Evolutionary conservation across 768 basidiomycete genomes (phyloP).

Genomic region (Artomyces pyxidatus): DNA sequence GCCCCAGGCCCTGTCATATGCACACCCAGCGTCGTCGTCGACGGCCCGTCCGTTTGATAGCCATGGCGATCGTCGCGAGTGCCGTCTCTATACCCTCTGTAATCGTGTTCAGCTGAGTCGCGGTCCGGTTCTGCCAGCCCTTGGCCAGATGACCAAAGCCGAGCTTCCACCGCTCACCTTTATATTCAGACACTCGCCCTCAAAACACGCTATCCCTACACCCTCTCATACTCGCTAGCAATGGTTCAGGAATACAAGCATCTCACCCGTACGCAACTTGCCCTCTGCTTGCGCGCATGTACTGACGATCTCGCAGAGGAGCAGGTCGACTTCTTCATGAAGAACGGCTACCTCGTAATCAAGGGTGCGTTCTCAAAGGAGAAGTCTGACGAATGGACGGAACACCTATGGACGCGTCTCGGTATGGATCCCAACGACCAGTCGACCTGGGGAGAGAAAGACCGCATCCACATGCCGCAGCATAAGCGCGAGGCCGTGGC

Average conservation of each 20-base stretch:
- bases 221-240: neutral
- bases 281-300: neutral
- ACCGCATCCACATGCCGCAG: slow-evolving; percentile 49
- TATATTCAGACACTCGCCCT: neutral
- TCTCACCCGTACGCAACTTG: slow-evolving; percentile 22
- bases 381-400: slow-evolving; percentile 41
- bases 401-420: slow-evolving; percentile 44
- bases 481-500: slow-evolving; percentile 38
- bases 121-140: too few species aligned
- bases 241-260: slow-evolving; percentile 28
- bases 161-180: neutral
- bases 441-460: slow-evolving; percentile 40
- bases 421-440: slow-evolving; percentile 46
- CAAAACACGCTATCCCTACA: neutral
- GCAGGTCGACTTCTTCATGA: slow-evolving; percentile 46
- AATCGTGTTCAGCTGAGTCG: too few species aligned
- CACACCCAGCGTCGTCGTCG: too few species aligned
- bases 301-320: slow-evolving; percentile 25
- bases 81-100: too few species aligned
- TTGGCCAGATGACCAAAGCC: neutral
- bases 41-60: too few species aligned
- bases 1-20: too few species aligned
- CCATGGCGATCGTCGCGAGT: too few species aligned
- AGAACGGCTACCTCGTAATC: slow-evolving; percentile 46
- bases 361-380: slow-evolving; percentile 44